Base-by-base conservation (phyloP, 2,329 filamentous ascomycete genomes). In the Orbilia ellipsospora region DNA sequence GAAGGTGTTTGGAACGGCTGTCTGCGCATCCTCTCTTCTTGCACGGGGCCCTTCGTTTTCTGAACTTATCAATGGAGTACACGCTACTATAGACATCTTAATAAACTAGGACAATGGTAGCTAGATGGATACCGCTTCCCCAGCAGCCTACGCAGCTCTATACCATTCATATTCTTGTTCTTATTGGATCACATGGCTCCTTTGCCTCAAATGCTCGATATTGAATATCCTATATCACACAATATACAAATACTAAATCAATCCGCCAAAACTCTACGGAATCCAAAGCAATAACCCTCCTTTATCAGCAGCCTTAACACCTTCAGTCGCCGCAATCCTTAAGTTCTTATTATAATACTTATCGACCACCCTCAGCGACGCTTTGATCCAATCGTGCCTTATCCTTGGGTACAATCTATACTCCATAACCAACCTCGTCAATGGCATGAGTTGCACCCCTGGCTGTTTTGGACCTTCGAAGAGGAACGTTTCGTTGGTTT, bases 341-440 rank as follows among this genome's bases (percentile, higher is more conserved):
- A 98, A 82, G 50, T 91, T 89, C 85, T 97, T 97, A 81, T 96
- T 93, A 82, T 97, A 98, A 80, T 97, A 96, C 79, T 91, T 90
- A 84, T 97, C 94, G 76, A 92, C 87, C 45, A 97, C 92, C 77
- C 90, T 88, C 77, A 97, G 83, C 45, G 87, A 87, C 1, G 93
- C 92, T 60, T 85, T 86, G 69, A 94, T 87, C 88, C 91, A 96
- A 55, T 64, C 78, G 18, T 65, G 72, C 77, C 81, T 85, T 80
- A 86, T 83, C 45, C 90, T 86, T 6, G 94, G 90, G 73, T 96
- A 82, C 16, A 99, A 80, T 45, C 89, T 87, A 80, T 94, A 98
- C 26, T 87, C 86, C n/a, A 93, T 85, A 0, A 86, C 87, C 55
- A 92, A 86, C 73, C 94, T 85, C 73, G 92, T 94, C 77, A 97